Percentiles rank a stretch among this genome's conserved stretches.
Evolutionary conservation across 2,329 filamentous ascomycete genomes (phyloP).

Genomic region (Cytospora chrysosperma): DNA sequence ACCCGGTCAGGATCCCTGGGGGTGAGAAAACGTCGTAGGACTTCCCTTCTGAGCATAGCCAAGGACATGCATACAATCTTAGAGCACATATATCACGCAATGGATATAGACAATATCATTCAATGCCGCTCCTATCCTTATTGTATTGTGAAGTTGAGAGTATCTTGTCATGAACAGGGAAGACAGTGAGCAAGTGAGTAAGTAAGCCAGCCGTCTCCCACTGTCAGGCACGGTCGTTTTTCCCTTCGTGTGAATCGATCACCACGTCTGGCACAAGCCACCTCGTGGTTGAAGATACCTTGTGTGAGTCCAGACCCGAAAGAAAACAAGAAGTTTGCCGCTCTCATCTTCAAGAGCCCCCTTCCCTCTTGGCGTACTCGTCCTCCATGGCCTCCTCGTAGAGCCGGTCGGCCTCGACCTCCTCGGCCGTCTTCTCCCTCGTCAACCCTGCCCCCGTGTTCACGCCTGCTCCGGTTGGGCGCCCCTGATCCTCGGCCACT

Average conservation of each 20-base stretch:
- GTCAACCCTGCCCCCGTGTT: conserved; percentile 49
- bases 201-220: not conserved
- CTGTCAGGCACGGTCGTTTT: not conserved
- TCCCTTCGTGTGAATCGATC: not conserved
- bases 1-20: conserved; percentile 38
- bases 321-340: too few species aligned
- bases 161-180: not conserved
- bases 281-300: too few species aligned
- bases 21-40: conserved; percentile 11
- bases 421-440: conserved; percentile 48
- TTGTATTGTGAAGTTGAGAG: not conserved
- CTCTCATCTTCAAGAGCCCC: conserved; percentile 41
- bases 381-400: conserved; percentile 56
- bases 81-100: not conserved
- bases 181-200: not conserved
- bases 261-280: too few species aligned
- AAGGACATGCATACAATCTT: not conserved
- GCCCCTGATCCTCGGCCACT: not conserved
- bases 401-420: conserved; percentile 48
- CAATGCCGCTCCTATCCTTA: not conserved
- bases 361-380: conserved; percentile 55
- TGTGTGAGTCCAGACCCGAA: too few species aligned
- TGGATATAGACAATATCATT: not conserved
- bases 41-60: not conserved
- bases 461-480: conserved; percentile 44